Evolutionary conservation across 2,329 filamentous ascomycete genomes (phyloP).

Genomic region (Arthrobotrys conoides): DNA sequence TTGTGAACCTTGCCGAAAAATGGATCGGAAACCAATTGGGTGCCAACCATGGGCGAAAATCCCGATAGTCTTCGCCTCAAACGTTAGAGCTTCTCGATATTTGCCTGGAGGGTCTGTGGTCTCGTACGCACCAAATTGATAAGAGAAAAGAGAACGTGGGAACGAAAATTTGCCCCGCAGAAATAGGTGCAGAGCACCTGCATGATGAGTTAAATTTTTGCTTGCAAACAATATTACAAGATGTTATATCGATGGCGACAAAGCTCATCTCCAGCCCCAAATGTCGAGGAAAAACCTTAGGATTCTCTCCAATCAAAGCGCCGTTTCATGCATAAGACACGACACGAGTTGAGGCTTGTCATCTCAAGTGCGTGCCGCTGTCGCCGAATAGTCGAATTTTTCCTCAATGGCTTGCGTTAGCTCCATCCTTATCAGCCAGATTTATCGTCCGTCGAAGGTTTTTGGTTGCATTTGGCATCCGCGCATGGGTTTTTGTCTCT

Average conservation of each 20-base stretch:
- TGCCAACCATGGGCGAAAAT: constrained; percentile 43
- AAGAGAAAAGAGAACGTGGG: constrained; percentile 25
- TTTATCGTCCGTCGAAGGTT: constrained; percentile 42
- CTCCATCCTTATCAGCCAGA: constrained; percentile 49
- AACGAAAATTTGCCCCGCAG: constrained; percentile 37
- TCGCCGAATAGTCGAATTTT: constrained; percentile 57
- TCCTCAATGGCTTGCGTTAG: constrained; percentile 44
- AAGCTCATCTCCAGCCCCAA: constrained; percentile 48
- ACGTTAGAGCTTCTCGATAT: constrained; percentile 28
- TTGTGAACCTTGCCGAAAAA: constrained; percentile 43
- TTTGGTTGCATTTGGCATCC: constrained; percentile 27
- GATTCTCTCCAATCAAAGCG: constrained; percentile 27
- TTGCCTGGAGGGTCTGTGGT: constrained; percentile 8
- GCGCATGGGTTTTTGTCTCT: constrained; percentile 15
- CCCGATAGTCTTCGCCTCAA: constrained; percentile 39
- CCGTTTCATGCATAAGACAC: constrained; percentile 23
- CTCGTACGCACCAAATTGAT: constrained; percentile 34
- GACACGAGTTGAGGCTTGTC: constrained; percentile 31
- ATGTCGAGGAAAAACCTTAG: constrained; percentile 22
- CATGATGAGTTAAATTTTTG: constrained; percentile 27
- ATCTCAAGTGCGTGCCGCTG: constrained; percentile 31
- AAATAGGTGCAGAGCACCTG: constrained; percentile 16
- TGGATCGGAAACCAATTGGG: constrained; percentile 32
- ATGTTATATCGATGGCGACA: constrained; percentile 18
- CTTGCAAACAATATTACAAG: constrained; percentile 4